Percentiles rank a stretch among this genome's conserved stretches.
Conservation (phyloP, 2,329 filamentous ascomycete genomes). For the Cadophora sp. region DNA sequence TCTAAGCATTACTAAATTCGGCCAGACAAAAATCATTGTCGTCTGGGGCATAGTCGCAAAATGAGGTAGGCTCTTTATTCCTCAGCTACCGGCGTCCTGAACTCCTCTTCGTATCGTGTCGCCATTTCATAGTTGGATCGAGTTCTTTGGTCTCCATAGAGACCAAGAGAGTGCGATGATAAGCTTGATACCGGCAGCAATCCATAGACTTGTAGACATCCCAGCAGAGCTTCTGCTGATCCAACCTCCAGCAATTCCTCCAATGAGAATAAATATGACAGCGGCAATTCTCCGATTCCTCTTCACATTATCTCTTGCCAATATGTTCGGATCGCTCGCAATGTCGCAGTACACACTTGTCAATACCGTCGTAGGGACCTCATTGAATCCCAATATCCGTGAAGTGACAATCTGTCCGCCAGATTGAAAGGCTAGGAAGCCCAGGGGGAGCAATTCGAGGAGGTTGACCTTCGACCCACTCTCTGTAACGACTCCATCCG, state of each 20-base stretch:
- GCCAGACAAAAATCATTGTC: too few relatives aligned
- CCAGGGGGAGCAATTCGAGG: constrained; percentile 53
- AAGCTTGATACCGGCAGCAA: constrained; percentile 56
- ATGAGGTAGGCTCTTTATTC: background rate
- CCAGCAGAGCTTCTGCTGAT: constrained; percentile 59
- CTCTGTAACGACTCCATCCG: constrained; percentile 42
- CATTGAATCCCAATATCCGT: constrained; percentile 71
- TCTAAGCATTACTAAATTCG: too few relatives aligned
- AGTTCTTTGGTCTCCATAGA: constrained; percentile 56
- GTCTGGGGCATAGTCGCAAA: too few relatives aligned
- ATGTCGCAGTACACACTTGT: constrained; percentile 85
- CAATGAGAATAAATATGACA: constrained; percentile 57
- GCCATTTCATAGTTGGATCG: background rate
- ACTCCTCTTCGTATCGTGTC: background rate
- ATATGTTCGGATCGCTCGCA: constrained; percentile 68
- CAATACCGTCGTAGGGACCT: constrained; percentile 78
- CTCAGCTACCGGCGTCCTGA: background rate
- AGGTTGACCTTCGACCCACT: constrained; percentile 44
- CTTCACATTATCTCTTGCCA: constrained; percentile 55
- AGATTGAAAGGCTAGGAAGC: constrained; percentile 70
- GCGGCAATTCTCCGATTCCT: constrained; percentile 59
- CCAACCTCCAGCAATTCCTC: constrained; percentile 60
- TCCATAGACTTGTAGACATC: constrained; percentile 57
- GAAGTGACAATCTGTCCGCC: constrained; percentile 81
- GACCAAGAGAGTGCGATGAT: constrained; percentile 64